These are phyloP conservation scores for Aspergillus sp. DNA, from an alignment of 2,329 filamentous ascomycete genomes.

Conservation along the genomic window DNA sequence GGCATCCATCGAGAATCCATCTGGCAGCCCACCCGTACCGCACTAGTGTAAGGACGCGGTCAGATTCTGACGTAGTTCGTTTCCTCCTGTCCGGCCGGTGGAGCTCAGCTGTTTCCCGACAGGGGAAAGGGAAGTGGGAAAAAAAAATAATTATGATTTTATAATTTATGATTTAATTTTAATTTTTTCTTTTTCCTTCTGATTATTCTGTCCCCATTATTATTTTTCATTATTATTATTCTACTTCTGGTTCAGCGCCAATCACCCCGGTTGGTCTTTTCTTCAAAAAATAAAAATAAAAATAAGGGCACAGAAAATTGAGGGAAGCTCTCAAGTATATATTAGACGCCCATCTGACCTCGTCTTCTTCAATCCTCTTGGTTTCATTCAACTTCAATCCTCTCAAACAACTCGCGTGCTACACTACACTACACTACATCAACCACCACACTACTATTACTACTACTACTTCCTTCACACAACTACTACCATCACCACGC, in stretches of 20 bases:
- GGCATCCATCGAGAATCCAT: conserved; percentile 4
- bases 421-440: conserved; percentile 6
- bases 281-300: conserved; percentile 14
- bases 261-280: conserved; percentile 12
- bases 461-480: neutral
- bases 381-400: neutral
- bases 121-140: conserved; percentile 10
- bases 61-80: conserved; percentile 23
- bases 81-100: conserved; percentile 21
- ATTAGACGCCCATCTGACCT: conserved; percentile 23
- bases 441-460: conserved; percentile 9
- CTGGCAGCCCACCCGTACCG: conserved; percentile 18
- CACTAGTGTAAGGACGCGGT: conserved; percentile 18
- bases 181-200: conserved; percentile 5
- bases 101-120: conserved; percentile 22
- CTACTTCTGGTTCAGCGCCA: conserved; percentile 12
- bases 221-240: conserved; percentile 9
- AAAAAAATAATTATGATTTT: conserved; percentile 3
- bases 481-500: conserved; percentile 15
- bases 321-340: conserved; percentile 17
- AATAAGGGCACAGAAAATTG: conserved; percentile 8
- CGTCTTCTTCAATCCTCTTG: conserved; percentile 12
- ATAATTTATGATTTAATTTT: conserved; percentile 13
- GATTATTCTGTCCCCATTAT: conserved; percentile 1
- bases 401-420: neutral